phyloP scores from a whole-genome alignment of 352 stramenopile species.

The Pythium monospermum region DNA sequence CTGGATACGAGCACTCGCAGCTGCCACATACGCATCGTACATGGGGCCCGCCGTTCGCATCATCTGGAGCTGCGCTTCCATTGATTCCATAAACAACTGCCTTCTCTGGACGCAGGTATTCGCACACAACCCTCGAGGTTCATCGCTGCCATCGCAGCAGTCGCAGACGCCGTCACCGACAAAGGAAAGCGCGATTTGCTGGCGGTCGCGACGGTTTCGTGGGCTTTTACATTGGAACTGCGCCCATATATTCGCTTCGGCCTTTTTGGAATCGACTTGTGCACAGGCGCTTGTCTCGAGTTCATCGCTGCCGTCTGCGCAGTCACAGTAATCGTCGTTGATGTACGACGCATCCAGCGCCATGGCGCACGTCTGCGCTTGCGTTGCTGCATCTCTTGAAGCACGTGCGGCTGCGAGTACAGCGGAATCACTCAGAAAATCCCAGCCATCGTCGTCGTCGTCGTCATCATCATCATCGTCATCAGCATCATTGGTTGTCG shows the following conservation, averaged over 20 bases:
- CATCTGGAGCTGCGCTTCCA: slow-evolving; percentile 19
- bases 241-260: too few species aligned
- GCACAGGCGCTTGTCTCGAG: slow-evolving; percentile 76
- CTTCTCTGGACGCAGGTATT: slow-evolving; percentile 14
- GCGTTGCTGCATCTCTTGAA: not conserved
- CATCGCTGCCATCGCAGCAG: slow-evolving; percentile 90
- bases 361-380: slow-evolving; percentile 25
- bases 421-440: slow-evolving; percentile 53
- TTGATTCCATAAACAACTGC: slow-evolving; percentile 10
- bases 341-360: slow-evolving; percentile 34
- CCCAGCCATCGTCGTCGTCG: slow-evolving; percentile 53
- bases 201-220: slow-evolving; percentile 20
- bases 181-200: slow-evolving; percentile 43
- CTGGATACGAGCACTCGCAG: slow-evolving; percentile 26
- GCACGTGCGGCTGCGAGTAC: slow-evolving; percentile 25
- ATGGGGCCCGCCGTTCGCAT: slow-evolving; percentile 20
- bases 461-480: slow-evolving; percentile 29
- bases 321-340: slow-evolving; percentile 95
- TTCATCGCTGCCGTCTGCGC: slow-evolving; percentile 89
- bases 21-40: slow-evolving; percentile 24
- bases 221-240: slow-evolving; percentile 42
- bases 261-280: slow-evolving; percentile 11
- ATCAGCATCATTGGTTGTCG: not conserved
- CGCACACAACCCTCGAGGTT: not conserved
- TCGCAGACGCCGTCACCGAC: slow-evolving; percentile 95